A percentile compares a stretch with the other conserved stretches of the same genome.
phyloP scores from a whole-genome alignment of 1,284 basidiomycete genomes.

The Ustilago esculenta region DNA sequence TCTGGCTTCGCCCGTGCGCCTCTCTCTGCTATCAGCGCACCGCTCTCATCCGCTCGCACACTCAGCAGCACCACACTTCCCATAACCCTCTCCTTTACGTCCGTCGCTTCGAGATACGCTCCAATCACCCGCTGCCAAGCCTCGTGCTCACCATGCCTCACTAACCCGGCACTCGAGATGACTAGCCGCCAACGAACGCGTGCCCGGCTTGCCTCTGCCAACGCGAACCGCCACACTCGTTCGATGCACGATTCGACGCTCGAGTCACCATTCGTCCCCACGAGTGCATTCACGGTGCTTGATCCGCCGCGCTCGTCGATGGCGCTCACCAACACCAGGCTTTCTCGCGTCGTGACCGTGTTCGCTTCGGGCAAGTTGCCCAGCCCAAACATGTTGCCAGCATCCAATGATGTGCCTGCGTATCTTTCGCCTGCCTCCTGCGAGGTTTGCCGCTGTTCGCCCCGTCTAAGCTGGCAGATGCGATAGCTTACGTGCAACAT shows the following conservation, averaged over 20 bases:
- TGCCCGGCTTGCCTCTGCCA: slow-evolving; percentile 36
- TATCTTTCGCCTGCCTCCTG: neutral
- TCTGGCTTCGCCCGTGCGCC: slow-evolving; percentile 3
- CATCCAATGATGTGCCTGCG: neutral
- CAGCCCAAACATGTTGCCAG: slow-evolving; percentile 1
- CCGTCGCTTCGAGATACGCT: slow-evolving; percentile 6
- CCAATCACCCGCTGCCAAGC: slow-evolving; percentile 26
- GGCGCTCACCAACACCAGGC: slow-evolving; percentile 34
- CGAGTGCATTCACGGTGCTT: slow-evolving; percentile 19
- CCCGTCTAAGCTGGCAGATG: slow-evolving; percentile 5
- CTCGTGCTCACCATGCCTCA: slow-evolving; percentile 23
- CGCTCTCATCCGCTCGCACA: slow-evolving; percentile 24
- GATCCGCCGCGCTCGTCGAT: slow-evolving; percentile 48
- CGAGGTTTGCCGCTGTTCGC: neutral
- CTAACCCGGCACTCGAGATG: slow-evolving; percentile 22
- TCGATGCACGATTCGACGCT: slow-evolving; percentile 28
- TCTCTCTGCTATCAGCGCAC: slow-evolving; percentile 12
- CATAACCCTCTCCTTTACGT: slow-evolving; percentile 5
- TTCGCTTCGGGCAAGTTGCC: slow-evolving; percentile 1
- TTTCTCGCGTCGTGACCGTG: neutral
- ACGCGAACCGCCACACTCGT: slow-evolving; percentile 41
- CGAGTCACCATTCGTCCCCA: slow-evolving; percentile 1
- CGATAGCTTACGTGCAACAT: slow-evolving; percentile 45
- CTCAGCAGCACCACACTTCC: slow-evolving; percentile 21
- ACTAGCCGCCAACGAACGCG: slow-evolving; percentile 42